Base-by-base conservation (phyloP, 768 basidiomycete genomes). In the Baorangia bicolor region DNA sequence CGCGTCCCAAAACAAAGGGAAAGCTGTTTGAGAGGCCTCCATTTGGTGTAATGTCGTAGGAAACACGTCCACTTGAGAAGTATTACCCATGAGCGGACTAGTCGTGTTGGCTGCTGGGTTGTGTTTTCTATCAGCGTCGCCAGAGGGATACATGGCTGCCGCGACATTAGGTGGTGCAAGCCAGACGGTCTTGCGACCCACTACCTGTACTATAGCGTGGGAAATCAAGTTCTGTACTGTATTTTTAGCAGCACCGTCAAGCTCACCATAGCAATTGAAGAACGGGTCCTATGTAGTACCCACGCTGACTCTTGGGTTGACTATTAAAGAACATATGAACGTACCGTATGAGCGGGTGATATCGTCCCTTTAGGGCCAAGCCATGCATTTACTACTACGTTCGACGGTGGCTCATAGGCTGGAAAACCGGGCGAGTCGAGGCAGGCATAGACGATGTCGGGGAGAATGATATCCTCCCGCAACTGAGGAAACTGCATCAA, bases 111-210 rank as follows among this genome's bases (percentile, higher is more conserved):
- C 65, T 0, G 75, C 75, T 1, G 77, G 73, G 58, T 79, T 75
- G 46, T 72, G 72, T 14, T 58, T 28, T 34, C 57, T 57, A 51
- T 66, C 60, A 11, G 51, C 41, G 34, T 37, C 53, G 21, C 72
- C 64, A 59, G 74, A 81, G 2, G 85, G 77, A 64, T 86, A 81
- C 90, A 98, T 88, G 43, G 68, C 77, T 2, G 75, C 30, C 20
- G 79, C 74, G 30, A 74, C 65, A 3, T 70, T 63, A 9, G 94
- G 90, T 6, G 92, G 89, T 1, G 94, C 92, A 49, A 98, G 76
- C 94, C 96, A 98, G 23, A 98, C 82, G 7, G 86, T 90, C 74
- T 98, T 98, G 28, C 77, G 73, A 27, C 97, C 96, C 14, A 91
- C 86, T 7, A 97, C 81, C 76, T 98, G 97, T 0, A 87, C 94